These are phyloP conservation scores for Penicillium atrosanguineum DNA, from an alignment of 495 filamentous ascomycete species.

Conservation along the genomic window DNA sequence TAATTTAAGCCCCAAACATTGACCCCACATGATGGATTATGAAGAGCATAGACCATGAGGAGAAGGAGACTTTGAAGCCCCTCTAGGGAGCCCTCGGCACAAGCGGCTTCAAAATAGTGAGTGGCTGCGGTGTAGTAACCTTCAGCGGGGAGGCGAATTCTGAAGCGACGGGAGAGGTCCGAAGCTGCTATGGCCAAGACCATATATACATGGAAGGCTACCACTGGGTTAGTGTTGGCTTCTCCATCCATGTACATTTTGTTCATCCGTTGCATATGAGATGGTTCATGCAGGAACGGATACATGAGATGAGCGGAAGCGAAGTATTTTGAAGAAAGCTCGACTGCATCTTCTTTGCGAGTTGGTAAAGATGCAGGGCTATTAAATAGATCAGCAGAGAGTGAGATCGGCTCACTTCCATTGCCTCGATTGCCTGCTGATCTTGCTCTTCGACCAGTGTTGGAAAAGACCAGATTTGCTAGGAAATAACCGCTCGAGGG, in stretches of 20 bases:
- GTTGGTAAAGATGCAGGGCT: slow-evolving; percentile 33
- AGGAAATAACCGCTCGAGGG: slow-evolving; percentile 44
- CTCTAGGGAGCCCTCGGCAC: slow-evolving; percentile 35
- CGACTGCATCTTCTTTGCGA: slow-evolving; percentile 32
- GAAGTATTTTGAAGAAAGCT: slow-evolving; percentile 42
- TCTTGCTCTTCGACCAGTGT: slow-evolving; percentile 28
- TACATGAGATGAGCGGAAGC: slow-evolving; percentile 39
- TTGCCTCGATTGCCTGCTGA: slow-evolving; percentile 1
- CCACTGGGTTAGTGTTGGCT: slow-evolving; percentile 11
- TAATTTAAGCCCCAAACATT: slow-evolving; percentile 51
- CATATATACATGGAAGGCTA: slow-evolving; percentile 44
- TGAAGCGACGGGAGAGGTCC: slow-evolving; percentile 39
- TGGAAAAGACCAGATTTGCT: slow-evolving; percentile 41
- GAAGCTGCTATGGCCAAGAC: slow-evolving; percentile 44
- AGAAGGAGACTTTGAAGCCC: slow-evolving; percentile 43
- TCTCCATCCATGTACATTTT: slow-evolving; percentile 25
- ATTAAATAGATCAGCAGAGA: slow-evolving; percentile 34
- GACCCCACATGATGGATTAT: slow-evolving; percentile 43
- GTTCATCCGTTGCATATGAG: slow-evolving; percentile 34
- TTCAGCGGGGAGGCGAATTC: slow-evolving; percentile 40
- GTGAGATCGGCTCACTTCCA: slow-evolving; percentile 10
- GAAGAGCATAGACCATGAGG: slow-evolving; percentile 46
- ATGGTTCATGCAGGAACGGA: slow-evolving; percentile 42
- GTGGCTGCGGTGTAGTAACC: slow-evolving; percentile 45
- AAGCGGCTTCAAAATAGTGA: slow-evolving; percentile 35